A percentile compares a stretch with the other conserved stretches of the same genome.
Conservation (phyloP, 768 basidiomycete species). For the Solioccasus polychromus region DNA sequence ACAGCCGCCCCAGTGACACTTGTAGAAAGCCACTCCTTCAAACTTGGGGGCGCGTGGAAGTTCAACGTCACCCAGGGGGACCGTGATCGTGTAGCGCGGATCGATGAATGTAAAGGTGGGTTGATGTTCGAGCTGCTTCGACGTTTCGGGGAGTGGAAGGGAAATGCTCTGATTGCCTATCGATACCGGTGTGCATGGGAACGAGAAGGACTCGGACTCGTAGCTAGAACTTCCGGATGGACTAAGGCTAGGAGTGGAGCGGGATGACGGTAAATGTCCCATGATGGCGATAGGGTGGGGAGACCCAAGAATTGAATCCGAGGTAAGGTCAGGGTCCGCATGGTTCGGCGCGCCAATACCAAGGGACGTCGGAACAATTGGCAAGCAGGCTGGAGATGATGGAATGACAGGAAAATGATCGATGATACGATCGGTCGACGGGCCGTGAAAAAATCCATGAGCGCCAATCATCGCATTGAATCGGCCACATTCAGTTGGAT, state of each 20-base stretch:
- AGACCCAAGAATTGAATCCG: neutral
- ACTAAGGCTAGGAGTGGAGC: neutral
- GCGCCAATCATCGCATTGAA: conserved; percentile 2
- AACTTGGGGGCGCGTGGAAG: neutral
- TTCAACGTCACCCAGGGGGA: conserved; percentile 7
- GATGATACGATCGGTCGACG: neutral
- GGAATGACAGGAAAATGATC: neutral
- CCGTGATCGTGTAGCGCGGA: neutral
- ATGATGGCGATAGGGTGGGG: neutral
- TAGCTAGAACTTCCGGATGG: neutral
- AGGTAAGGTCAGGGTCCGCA: neutral
- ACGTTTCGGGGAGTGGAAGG: neutral
- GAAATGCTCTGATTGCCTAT: neutral
- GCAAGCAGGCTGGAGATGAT: conserved; percentile 1
- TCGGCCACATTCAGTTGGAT: neutral
- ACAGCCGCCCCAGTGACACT: conserved; percentile 16
- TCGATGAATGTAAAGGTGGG: neutral
- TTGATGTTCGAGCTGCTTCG: neutral
- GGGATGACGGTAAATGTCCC: neutral
- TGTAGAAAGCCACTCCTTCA: conserved; percentile 10
- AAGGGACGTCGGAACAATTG: conserved; percentile 4
- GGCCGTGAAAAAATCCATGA: neutral
- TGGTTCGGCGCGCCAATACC: neutral
- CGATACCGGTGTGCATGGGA: too few relatives aligned
- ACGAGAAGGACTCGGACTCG: neutral